Percentiles rank a stretch among this genome's conserved stretches.
Evolutionary conservation across 2,329 filamentous ascomycete species (phyloP).

Genomic region (Colletotrichum musicola): DNA sequence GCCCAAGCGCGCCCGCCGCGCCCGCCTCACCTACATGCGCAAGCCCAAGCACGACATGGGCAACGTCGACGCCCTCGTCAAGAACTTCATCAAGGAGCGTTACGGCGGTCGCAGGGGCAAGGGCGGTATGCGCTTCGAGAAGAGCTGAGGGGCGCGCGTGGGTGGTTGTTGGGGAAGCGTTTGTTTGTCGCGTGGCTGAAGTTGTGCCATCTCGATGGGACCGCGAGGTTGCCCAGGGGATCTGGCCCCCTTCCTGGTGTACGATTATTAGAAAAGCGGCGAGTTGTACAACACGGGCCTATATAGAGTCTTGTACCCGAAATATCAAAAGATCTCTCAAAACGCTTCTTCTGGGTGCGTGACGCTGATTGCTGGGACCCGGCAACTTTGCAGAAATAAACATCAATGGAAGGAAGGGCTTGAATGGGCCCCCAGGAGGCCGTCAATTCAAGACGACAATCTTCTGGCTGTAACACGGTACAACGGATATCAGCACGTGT

Average conservation of each 20-base stretch:
- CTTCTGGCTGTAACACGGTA: too few relatives aligned
- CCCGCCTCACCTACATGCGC: conserved; percentile 91
- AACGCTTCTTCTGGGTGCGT: background rate
- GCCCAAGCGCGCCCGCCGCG: conserved; percentile 86
- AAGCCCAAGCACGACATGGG: conserved; percentile 89
- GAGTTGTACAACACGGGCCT: conserved; percentile 32
- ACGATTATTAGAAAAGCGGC: conserved; percentile 25
- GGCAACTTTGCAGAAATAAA: too few relatives aligned
- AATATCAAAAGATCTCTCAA: conserved; percentile 10
- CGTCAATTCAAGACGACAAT: too few relatives aligned
- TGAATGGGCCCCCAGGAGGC: too few relatives aligned
- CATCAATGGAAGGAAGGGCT: too few relatives aligned
- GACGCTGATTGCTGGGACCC: too few relatives aligned
- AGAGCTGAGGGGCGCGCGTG: background rate
- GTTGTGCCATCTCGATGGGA: background rate
- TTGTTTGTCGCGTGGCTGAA: background rate
- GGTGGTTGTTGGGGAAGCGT: background rate
- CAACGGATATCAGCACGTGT: too few relatives aligned
- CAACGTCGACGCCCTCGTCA: conserved; percentile 84
- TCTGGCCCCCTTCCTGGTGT: conserved; percentile 12
- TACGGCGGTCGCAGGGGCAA: conserved; percentile 50
- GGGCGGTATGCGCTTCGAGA: conserved; percentile 34
- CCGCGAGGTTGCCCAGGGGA: background rate
- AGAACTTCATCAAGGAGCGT: conserved; percentile 61
- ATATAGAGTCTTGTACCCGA: conserved; percentile 29